These are phyloP conservation scores for Dactylellina cionopaga DNA, from an alignment of 2,329 filamentous ascomycete genomes.

Conservation along the genomic window DNA sequence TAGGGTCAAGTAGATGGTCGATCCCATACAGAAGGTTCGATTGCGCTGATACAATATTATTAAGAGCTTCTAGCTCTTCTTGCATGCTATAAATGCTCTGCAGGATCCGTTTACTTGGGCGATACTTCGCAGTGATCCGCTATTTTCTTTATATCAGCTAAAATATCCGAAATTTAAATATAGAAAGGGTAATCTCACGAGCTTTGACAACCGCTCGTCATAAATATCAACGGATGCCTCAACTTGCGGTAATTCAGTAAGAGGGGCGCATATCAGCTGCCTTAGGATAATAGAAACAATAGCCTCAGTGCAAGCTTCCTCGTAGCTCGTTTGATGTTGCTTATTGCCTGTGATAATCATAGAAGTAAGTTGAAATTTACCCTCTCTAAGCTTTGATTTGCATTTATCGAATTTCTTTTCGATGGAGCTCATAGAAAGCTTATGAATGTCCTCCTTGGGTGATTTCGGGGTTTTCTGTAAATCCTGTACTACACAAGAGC, in stretches of 20 bases:
- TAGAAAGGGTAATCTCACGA: not conserved
- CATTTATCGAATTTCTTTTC: slow-evolving; percentile 6
- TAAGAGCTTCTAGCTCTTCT: slow-evolving; percentile 1
- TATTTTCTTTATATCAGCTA: not conserved
- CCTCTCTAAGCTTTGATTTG: slow-evolving; percentile 21
- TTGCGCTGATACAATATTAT: not conserved
- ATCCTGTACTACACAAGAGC: not conserved
- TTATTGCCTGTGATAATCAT: slow-evolving; percentile 27
- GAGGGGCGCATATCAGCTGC: slow-evolving; percentile 1
- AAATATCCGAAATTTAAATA: not conserved
- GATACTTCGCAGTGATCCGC: slow-evolving; percentile 10
- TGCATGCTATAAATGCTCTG: slow-evolving; percentile 7
- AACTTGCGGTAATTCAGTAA: not conserved
- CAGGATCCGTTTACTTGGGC: slow-evolving; percentile 20
- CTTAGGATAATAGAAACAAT: slow-evolving; percentile 17
- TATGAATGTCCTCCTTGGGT: not conserved
- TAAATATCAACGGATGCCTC: slow-evolving; percentile 5
- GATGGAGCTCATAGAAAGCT: not conserved
- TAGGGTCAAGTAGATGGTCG: slow-evolving; percentile 17
- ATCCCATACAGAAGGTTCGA: not conserved
- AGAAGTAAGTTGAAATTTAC: slow-evolving; percentile 27
- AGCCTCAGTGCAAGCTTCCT: slow-evolving; percentile 19
- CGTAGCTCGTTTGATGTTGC: slow-evolving; percentile 26
- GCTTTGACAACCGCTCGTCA: slow-evolving; percentile 8
- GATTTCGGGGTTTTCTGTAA: not conserved